Evolutionary conservation across 306 rosid genomes (phyloP).

Genomic region (Prunus mume): DNA sequence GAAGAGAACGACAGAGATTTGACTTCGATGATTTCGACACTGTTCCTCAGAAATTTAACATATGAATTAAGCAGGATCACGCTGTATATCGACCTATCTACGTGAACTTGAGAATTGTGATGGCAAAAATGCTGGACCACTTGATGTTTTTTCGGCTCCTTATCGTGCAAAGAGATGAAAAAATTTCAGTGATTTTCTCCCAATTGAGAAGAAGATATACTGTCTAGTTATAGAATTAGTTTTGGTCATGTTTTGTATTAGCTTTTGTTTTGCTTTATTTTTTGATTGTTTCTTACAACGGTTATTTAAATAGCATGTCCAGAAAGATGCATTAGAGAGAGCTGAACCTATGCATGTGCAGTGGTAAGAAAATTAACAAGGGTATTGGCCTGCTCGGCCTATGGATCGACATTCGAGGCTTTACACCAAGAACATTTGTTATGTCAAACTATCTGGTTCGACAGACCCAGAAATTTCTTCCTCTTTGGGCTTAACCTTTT

Average conservation of each 20-base stretch:
- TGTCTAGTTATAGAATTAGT: neutral
- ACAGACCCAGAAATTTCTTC: no score
- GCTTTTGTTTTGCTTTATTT: neutral
- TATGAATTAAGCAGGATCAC: conserved; percentile 31
- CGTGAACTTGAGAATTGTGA: conserved; percentile 10
- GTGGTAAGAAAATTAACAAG: neutral
- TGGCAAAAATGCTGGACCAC: neutral
- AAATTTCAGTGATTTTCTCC: conserved; percentile 3
- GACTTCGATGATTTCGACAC: conserved; percentile 71
- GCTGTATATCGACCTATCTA: neutral
- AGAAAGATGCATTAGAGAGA: neutral
- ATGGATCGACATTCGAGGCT: no score
- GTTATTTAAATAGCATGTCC: neutral
- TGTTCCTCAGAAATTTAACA: conserved; percentile 64
- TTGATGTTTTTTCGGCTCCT: conserved; percentile 1
- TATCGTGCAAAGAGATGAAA: conserved; percentile 10
- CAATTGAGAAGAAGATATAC: conserved; percentile 1
- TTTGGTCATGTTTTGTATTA: conserved; percentile 4
- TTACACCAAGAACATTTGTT: no score
- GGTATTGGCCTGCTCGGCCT: neutral
- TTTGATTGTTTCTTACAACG: neutral
- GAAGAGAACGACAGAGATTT: conserved; percentile 72
- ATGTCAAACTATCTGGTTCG: no score
- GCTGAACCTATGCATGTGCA: neutral
- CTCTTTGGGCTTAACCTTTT: no score